Base-by-base conservation (phyloP, 2,329 filamentous ascomycete genomes). In the Fusarium odoratissimum region DNA sequence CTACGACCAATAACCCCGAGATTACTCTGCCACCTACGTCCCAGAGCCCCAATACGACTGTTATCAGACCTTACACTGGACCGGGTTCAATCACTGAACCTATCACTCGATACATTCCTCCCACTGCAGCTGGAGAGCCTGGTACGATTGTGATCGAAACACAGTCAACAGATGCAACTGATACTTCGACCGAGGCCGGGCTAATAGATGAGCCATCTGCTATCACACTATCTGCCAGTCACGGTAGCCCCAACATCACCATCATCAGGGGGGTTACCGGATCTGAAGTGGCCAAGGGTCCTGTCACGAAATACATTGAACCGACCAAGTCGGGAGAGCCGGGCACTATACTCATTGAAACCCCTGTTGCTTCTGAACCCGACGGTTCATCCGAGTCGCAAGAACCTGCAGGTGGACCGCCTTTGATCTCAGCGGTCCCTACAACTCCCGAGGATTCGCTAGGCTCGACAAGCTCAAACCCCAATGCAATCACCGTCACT, bases 101-200 rank as follows among this genome's bases (percentile, higher is more conserved):
- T 11, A 16, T 67, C 21, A 67, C 64, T 3, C 59, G 42, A 46
- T 67, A 67, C n/a, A n/a, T 33, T 12, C 49, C 65, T 25, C 62
- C 65, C 9, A 56, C 61, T 8, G 56, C 42, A 7, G 17, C 62
- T 12, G 65, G 65, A 6, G 61, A 66, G 28, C 62, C 65, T 21
- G 65, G 65, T 8, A 68, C 65, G 7, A n/a, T 68, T 6, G 33
- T 68, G 4, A 68, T 68, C 10, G 65, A 68, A 35, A 68, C 65
- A 7, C 62, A 54, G 23, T 30, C 35, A 5, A 62, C 57, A 9
- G 57, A 62, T 6, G 17, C 17, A 8, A n/a, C 23, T 4, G 28
- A 16, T 28, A 37, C 49, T 6, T 48, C 49, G 0, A 19, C 30
- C 14, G 37, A 40, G 19, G 35, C n/a, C 1, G 17, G 40, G 16